Evolutionary conservation across 1,284 basidiomycete genomes (phyloP).

Genomic region (Pseudozyma tsukubaensis): DNA sequence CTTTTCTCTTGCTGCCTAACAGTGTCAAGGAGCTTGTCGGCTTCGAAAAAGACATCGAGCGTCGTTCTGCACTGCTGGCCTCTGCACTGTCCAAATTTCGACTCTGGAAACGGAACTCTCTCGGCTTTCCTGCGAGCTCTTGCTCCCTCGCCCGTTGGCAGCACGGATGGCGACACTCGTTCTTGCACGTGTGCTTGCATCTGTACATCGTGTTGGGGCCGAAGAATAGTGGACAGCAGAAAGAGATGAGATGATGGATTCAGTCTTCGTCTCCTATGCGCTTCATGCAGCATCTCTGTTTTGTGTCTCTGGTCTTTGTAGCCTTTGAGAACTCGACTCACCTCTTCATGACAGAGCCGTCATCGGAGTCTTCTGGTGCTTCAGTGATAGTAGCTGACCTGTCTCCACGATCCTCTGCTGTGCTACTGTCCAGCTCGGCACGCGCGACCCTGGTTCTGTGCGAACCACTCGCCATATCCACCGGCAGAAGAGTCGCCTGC

Average conservation of each 20-base stretch:
- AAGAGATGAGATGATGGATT: neutral
- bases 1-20: constrained; percentile 23
- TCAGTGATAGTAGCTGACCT: neutral
- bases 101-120: constrained; percentile 17
- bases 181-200: constrained; percentile 59
- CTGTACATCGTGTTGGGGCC: constrained; percentile 7
- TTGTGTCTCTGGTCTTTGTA: neutral
- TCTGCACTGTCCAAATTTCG: constrained; percentile 3
- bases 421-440: constrained; percentile 15
- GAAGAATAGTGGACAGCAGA: neutral
- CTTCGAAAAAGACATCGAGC: neutral
- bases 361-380: neutral
- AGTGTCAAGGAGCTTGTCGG: constrained; percentile 1
- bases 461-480: constrained; percentile 30
- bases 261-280: neutral
- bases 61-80: neutral
- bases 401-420: constrained; percentile 3
- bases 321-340: neutral
- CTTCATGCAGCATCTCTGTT: no score
- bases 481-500: constrained; percentile 37
- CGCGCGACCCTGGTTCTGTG: constrained; percentile 26
- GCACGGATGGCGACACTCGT: constrained; percentile 65
- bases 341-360: neutral
- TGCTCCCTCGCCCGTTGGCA: constrained; percentile 39
- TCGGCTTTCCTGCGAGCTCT: constrained; percentile 3